These are phyloP conservation scores for Batkoa obscura DNA, from an alignment of 371 early-diverging fungal species.

Conservation along the genomic window DNA sequence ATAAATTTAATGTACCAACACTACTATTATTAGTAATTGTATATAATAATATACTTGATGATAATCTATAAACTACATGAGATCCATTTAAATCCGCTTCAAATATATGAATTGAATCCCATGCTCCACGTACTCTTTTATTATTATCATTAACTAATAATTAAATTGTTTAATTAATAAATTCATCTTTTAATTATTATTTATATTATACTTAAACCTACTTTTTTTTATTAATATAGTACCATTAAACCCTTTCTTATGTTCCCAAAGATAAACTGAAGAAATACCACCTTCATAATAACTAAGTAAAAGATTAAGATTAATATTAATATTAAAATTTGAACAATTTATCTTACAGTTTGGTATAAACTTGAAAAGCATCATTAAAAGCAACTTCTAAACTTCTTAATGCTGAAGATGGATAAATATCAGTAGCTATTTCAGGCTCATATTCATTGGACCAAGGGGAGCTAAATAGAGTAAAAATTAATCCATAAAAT, in stretches of 20 bases:
- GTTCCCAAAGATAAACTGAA: slow-evolving; percentile 88
- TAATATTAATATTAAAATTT: neutral
- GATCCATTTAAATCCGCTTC: slow-evolving; percentile 72
- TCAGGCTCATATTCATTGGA: slow-evolving; percentile 85
- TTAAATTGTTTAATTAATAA: too few species aligned
- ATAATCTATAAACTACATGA: slow-evolving; percentile 75
- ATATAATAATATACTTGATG: slow-evolving; percentile 87
- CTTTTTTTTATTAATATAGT: slow-evolving; percentile 91
- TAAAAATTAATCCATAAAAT: too few species aligned
- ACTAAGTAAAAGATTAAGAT: slow-evolving; percentile 12
- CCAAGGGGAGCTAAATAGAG: slow-evolving; percentile 82
- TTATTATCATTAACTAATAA: slow-evolving; percentile 36
- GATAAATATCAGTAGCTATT: slow-evolving; percentile 53
- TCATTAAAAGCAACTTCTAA: slow-evolving; percentile 86
- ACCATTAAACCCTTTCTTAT: slow-evolving; percentile 76
- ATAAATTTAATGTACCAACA: slow-evolving; percentile 62
- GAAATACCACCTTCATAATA: slow-evolving; percentile 93
- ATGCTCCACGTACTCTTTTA: slow-evolving; percentile 67
- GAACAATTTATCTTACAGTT: slow-evolving; percentile 50
- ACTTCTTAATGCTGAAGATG: slow-evolving; percentile 61
- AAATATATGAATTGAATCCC: slow-evolving; percentile 97
- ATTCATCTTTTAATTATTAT: too few species aligned
- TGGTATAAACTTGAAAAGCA: slow-evolving; percentile 88
- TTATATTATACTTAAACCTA: too few species aligned
- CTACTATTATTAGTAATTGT: slow-evolving; percentile 47